A percentile compares a stretch with the other conserved stretches of the same genome.
phyloP scores from a whole-genome alignment of 2,329 filamentous ascomycete genomes.

The Colletotrichum abscissum region DNA sequence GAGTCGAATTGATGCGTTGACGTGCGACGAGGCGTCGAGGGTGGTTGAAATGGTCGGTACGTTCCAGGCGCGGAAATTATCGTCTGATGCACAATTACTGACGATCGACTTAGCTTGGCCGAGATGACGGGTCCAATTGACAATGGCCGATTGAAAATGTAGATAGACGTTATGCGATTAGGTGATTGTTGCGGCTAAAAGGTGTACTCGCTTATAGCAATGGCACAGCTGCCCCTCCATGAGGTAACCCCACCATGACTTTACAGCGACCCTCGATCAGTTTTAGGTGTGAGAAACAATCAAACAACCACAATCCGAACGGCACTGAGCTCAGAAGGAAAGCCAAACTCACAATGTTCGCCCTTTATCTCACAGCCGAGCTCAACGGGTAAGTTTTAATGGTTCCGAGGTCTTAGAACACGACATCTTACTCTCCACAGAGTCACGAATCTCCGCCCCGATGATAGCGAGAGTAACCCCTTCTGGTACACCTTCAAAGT shows the following conservation, averaged over 20 bases:
- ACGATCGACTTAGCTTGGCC: neutral
- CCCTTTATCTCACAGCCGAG: conserved; percentile 75
- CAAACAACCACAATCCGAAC: neutral
- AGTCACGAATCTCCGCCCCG: conserved; percentile 88
- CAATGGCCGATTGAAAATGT: conserved; percentile 2
- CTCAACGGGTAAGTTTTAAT: conserved; percentile 69
- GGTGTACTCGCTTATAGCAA: conserved; percentile 10
- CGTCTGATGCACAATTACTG: conserved; percentile 15
- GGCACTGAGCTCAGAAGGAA: neutral
- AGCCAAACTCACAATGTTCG: conserved; percentile 65
- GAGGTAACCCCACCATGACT: conserved; percentile 24
- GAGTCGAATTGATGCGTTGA: conserved; percentile 21
- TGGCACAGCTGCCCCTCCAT: conserved; percentile 33
- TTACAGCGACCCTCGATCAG: conserved; percentile 4
- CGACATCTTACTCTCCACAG: conserved; percentile 56
- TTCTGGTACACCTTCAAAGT: conserved; percentile 99
- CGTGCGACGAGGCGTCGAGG: neutral
- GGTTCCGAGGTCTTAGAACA: neutral
- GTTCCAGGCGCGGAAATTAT: conserved; percentile 17
- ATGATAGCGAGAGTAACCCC: conserved; percentile 82
- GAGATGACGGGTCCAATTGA: conserved; percentile 16
- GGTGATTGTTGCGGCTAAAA: neutral
- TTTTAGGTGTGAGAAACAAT: neutral
- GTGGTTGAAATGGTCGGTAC: conserved; percentile 1
- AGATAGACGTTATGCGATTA: neutral